Conservation (phyloP, 192 early-diverging fungal species). For the Podila epicladia region DNA sequence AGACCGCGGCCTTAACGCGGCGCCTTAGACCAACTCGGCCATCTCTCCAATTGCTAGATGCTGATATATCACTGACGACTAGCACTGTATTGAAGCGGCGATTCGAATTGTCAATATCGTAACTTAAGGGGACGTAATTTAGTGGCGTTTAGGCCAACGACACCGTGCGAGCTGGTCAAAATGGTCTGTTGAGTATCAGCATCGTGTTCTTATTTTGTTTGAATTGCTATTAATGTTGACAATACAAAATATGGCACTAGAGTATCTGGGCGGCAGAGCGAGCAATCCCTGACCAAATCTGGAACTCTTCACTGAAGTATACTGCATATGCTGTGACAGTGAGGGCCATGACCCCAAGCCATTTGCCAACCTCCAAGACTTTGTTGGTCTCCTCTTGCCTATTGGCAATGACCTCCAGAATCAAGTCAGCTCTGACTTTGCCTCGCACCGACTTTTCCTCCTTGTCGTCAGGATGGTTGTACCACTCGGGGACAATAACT, state of each 20-base stretch:
- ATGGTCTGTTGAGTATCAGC: too few relatives aligned
- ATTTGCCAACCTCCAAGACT: not conserved
- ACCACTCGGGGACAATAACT: slow-evolving; percentile 38
- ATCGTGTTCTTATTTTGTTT: too few relatives aligned
- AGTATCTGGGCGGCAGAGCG: not conserved
- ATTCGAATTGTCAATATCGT: too few relatives aligned
- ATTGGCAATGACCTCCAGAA: not conserved
- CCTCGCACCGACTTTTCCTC: not conserved
- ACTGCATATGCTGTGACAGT: slow-evolving; percentile 4
- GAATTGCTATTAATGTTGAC: too few relatives aligned
- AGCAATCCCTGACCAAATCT: slow-evolving; percentile 8
- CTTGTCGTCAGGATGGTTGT: not conserved
- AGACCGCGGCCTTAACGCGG: slow-evolving; percentile 4
- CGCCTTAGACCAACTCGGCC: not conserved
- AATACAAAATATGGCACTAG: too few relatives aligned
- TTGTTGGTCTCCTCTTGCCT: not conserved
- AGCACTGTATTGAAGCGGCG: too few relatives aligned
- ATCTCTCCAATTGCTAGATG: too few relatives aligned
- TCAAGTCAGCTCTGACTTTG: not conserved
- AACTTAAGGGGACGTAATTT: too few relatives aligned
- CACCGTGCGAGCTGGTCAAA: too few relatives aligned
- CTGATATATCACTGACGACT: too few relatives aligned
- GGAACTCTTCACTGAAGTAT: slow-evolving; percentile 17
- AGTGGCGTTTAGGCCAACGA: too few relatives aligned
- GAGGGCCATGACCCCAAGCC: not conserved